Evolutionary conservation across 768 basidiomycete species (phyloP), one percentile per base, ranked within the genome.

Genomic region (Floccularia luteovirens): DNA sequence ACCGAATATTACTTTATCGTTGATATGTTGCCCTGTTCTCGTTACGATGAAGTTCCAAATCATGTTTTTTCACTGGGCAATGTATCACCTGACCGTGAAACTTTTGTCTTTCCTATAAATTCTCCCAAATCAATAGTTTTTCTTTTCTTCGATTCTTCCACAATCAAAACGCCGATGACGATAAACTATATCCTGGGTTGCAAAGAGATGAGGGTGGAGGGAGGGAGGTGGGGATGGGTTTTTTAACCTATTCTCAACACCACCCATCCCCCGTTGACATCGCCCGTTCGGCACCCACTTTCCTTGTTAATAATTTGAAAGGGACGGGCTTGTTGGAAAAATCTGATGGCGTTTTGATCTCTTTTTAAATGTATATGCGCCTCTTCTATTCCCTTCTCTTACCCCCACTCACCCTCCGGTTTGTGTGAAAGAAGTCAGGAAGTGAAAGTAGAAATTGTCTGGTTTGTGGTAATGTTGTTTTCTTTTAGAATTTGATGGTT

Each of bases 121-220:
- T 2, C 16, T 14, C 16, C 32, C 6, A 11, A 21, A 17, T 32
- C 31, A n/a, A 8, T 16, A 34, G 22, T 12, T 37, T 22, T 23
- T 17, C 41, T 37, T 41, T 22, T 37, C 36, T 19, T 44, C 11
- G 62, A 69, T 67, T 62, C 67, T 67, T 67, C 65, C 65, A 68
- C 67, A 57, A 65, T 67, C 65, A 67, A 58, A 59, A 54, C 66
- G 66, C 56, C 62, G 11, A 59, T 66, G 65, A 68, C 53, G 68
- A 68, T 57, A 66, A 54, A 46, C 43, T 54, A 49, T n/a, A n/a
- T n/a, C n/a, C n/a, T n/a, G n/a, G n/a, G 62, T 62, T 59, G 66
- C 66, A 68, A 54, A 51, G 63, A 35, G 54, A 60, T 60, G 66
- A 68, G 66, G 53, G 42, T 52, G 22, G 17, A 3, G 27, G 12